Percentiles rank a stretch among this genome's conserved stretches.
These are phyloP conservation scores for Westerdykella sp. DNA, from an alignment of 2,329 filamentous ascomycete species.

Conservation along the genomic window DNA sequence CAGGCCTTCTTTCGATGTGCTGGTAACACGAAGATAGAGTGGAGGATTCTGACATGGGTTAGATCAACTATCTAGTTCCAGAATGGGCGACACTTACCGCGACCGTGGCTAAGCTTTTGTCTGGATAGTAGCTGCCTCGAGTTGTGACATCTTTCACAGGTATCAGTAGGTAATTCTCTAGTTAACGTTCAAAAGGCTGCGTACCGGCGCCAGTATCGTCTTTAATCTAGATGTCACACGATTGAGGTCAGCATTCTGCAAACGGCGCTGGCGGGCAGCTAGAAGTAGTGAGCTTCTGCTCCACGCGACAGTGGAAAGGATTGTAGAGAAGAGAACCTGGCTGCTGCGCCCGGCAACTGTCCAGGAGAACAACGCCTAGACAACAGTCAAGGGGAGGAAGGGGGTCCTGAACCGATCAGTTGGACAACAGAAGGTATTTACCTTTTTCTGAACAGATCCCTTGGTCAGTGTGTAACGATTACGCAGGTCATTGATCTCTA, in stretches of 20 bases:
- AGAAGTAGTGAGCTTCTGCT: constrained; percentile 45
- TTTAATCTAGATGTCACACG: constrained; percentile 95
- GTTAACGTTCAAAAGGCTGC: constrained; percentile 58
- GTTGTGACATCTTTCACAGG: constrained; percentile 91
- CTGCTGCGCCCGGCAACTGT: constrained; percentile 13
- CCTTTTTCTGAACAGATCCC: constrained; percentile 97
- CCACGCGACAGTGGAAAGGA: constrained; percentile 32
- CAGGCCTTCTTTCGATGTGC: constrained; percentile 83
- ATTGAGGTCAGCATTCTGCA: constrained; percentile 86
- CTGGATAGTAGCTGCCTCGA: constrained; percentile 90
- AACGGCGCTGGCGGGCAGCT: constrained; percentile 52
- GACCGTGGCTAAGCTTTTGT: constrained; percentile 94
- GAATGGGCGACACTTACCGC: constrained; percentile 51
- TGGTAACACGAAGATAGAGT: constrained; percentile 90
- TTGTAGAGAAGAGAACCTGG: constrained; percentile 22
- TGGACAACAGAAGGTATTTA: constrained; percentile 73
- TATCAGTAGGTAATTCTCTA: constrained; percentile 55
- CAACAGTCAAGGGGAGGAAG: constrained; percentile 19
- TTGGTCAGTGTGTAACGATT: constrained; percentile 97
- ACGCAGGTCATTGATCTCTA: constrained; percentile 95
- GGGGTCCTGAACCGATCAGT: constrained; percentile 57
- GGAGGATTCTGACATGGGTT: constrained; percentile 66
- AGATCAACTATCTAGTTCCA: not conserved
- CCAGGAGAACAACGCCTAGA: constrained; percentile 11
- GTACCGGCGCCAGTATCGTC: constrained; percentile 99